Base-by-base conservation (phyloP, 176 grass and related monocot genomes). In the Elaeis guineensis region DNA sequence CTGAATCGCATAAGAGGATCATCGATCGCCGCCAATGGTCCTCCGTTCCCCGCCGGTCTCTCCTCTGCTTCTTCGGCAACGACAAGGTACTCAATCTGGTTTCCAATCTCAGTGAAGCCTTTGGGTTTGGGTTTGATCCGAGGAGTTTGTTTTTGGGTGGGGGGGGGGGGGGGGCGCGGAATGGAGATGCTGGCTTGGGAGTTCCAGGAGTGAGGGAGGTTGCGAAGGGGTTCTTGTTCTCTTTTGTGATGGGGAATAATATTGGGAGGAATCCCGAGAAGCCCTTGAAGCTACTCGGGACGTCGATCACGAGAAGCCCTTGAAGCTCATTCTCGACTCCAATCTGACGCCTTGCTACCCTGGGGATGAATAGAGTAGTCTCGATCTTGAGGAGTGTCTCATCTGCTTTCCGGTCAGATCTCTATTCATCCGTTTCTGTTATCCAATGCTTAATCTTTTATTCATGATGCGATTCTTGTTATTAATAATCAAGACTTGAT, bases 311-410 rank as follows among this genome's bases (percentile, higher is more conserved):
- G 91, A 83, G 80, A 97, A 97, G 80, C 80, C 91, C 48, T 86
- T 84, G 70, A 97, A 97, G 81, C 84, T 97, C 39, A 89, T 97
- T 72, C 84, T 97, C 30, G 87, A 97, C 60, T 86, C 93, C 82
- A 97, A 97, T 70, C 81, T 97, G 55, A 84, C 92, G 29, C 92
- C 87, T 21, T 97, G 92, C 72, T 97, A 91, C 71, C 81, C 79
- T 15, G 87, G 87, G 53, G 78, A 74, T 17, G 87, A 97, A 35
- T 84, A 89, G 48, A 75, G 78, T 55, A 54, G 71, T 39, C 35
- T 57, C 5, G 78, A 91, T 81, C 85, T 92, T 52, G 93, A 98
- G 77, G 87, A 98, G 67, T 98, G 93, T 70, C 93, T 87, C 63
- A 98, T 98, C 76, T 98, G 93, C 77, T 98, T 89, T 78, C 82